Evolutionary conservation across 352 stramenopile species (phyloP).

Genomic region (Pythium angustatum): DNA sequence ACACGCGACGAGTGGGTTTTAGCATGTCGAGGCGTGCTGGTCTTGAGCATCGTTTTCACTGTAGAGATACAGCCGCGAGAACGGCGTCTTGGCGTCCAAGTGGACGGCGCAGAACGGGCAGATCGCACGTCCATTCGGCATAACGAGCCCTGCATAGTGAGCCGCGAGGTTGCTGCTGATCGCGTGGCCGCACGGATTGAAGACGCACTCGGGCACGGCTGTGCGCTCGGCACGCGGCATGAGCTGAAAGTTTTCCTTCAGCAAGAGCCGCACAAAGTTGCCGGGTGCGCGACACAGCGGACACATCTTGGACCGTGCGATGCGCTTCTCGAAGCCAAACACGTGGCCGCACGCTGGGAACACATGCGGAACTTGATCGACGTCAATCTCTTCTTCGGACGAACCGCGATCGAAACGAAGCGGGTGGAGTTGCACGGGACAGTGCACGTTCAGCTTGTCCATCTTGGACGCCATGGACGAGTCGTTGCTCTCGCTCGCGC

Average conservation of each 20-base stretch:
- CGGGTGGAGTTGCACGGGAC: slow-evolving; percentile 71
- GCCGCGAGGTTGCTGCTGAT: slow-evolving; percentile 67
- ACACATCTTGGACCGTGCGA: slow-evolving; percentile 58
- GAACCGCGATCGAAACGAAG: slow-evolving; percentile 52
- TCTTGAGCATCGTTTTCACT: slow-evolving; percentile 34
- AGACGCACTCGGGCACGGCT: slow-evolving; percentile 69
- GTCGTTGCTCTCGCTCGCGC: slow-evolving; percentile 23
- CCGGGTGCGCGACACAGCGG: slow-evolving; percentile 66
- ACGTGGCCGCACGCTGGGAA: slow-evolving; percentile 82
- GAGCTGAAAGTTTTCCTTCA: slow-evolving; percentile 79
- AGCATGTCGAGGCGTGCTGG: not conserved
- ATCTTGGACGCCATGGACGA: slow-evolving; percentile 65
- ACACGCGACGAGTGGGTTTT: not conserved
- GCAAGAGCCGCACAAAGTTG: slow-evolving; percentile 62
- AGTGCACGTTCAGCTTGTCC: slow-evolving; percentile 72
- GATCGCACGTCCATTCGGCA: slow-evolving; percentile 77
- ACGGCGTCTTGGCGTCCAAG: slow-evolving; percentile 61
- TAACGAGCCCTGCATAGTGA: slow-evolving; percentile 59
- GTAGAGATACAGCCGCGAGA: slow-evolving; percentile 76
- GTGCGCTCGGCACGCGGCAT: slow-evolving; percentile 57
- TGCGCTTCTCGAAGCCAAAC: slow-evolving; percentile 73
- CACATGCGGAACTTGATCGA: slow-evolving; percentile 66
- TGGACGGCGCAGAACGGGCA: slow-evolving; percentile 81
- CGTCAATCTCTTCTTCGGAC: slow-evolving; percentile 46
- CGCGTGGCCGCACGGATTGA: slow-evolving; percentile 83